A percentile compares a stretch with the other conserved stretches of the same genome.
These are phyloP conservation scores for Coriaria nepalensis DNA, from an alignment of 306 rosid genomes.

Conservation along the genomic window DNA sequence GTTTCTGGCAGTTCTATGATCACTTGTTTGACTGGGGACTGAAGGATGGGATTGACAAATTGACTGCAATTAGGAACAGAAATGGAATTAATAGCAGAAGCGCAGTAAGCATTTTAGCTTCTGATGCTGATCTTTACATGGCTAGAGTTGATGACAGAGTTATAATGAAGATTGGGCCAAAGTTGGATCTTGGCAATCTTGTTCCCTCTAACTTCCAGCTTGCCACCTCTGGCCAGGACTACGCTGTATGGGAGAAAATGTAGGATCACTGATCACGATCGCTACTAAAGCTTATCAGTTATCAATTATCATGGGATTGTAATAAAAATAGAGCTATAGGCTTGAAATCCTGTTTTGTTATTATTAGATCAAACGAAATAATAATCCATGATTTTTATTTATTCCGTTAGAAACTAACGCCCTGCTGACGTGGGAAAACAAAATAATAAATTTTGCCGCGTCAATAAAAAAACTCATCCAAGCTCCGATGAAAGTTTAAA, in stretches of 20 bases:
- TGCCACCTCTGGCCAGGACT: conserved; percentile 44
- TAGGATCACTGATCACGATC: background rate
- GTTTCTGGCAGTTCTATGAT: conserved; percentile 50
- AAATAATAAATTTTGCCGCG: too few species aligned
- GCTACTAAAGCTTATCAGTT: too few species aligned
- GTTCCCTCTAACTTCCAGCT: conserved; percentile 37
- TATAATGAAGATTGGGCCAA: conserved; percentile 62
- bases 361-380: too few species aligned
- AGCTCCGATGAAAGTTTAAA: too few species aligned
- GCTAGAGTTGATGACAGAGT: conserved; percentile 48
- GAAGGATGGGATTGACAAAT: conserved; percentile 36
- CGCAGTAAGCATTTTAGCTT: conserved; percentile 39
- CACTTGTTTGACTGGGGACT: conserved; percentile 60
- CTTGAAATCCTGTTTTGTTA: too few species aligned
- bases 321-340: too few species aligned
- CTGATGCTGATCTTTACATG: conserved; percentile 45
- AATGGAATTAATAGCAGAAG: conserved; percentile 38
- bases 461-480: too few species aligned
- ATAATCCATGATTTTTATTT: too few species aligned
- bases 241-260: conserved; percentile 49
- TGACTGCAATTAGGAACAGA: conserved; percentile 34
- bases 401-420: too few species aligned
- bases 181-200: conserved; percentile 34
- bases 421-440: too few species aligned
- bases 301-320: too few species aligned